Percentiles rank a stretch among this genome's conserved stretches.
Conservation (phyloP, 139 green algal species). For the Chlorella sp. region DNA sequence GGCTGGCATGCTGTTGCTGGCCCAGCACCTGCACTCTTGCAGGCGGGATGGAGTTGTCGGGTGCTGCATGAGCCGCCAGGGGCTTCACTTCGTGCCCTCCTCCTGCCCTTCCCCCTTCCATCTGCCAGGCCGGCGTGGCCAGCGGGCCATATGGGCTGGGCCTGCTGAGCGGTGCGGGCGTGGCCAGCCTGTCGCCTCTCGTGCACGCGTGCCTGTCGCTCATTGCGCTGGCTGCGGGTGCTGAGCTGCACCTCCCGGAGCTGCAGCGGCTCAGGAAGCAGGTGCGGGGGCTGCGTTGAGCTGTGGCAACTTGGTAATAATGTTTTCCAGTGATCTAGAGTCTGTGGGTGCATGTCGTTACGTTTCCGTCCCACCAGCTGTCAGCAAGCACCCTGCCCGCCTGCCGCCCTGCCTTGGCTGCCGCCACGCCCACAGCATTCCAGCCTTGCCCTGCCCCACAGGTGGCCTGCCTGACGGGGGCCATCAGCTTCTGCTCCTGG, state of each 20-base stretch:
- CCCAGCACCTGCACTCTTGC: too few species aligned
- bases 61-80: too few species aligned
- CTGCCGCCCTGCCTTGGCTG: too few species aligned
- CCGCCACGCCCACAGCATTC: too few species aligned
- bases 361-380: too few species aligned
- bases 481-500: slow-evolving; percentile 62
- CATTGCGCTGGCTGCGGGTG: slow-evolving; percentile 83
- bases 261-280: slow-evolving; percentile 68
- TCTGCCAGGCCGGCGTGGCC: slow-evolving; percentile 66
- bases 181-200: slow-evolving; percentile 58
- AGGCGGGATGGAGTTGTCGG: too few species aligned
- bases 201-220: slow-evolving; percentile 76
- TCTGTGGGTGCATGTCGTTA: too few species aligned
- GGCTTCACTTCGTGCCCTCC: not conserved
- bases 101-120: not conserved
- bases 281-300: too few species aligned
- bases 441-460: slow-evolving; percentile 46
- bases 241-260: slow-evolving; percentile 77
- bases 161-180: slow-evolving; percentile 60
- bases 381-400: too few species aligned
- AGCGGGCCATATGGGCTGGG: slow-evolving; percentile 67
- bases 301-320: too few species aligned
- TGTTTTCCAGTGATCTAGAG: too few species aligned
- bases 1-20: not conserved
- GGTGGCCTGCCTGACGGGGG: slow-evolving; percentile 72